phyloP scores from a whole-genome alignment of 108 stramenopile species.

The Stephanodiscus minutulus region DNA sequence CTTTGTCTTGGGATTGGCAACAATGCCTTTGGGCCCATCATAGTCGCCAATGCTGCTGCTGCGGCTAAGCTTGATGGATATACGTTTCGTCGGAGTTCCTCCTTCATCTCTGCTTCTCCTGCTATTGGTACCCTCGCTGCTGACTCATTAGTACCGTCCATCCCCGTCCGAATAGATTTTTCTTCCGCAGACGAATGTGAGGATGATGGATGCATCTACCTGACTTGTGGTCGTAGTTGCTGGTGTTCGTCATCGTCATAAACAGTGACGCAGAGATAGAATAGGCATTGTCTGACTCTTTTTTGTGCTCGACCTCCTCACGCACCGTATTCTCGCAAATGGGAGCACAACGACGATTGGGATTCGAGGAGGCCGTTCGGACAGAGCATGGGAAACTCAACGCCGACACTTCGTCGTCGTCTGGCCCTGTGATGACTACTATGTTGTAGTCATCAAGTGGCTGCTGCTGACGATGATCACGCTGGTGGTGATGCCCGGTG shows the following conservation, averaged over 20 bases:
- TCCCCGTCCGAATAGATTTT: conserved; percentile 40
- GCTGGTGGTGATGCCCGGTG: neutral
- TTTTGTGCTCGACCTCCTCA: neutral
- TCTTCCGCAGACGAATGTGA: conserved; percentile 48
- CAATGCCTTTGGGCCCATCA: too few species aligned
- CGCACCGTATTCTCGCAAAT: neutral
- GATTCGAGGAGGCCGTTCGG: neutral
- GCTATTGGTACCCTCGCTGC: too few species aligned
- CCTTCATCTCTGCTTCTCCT: too few species aligned
- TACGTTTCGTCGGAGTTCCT: neutral
- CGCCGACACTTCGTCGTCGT: conserved; percentile 10
- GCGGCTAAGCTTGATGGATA: neutral
- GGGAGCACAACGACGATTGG: neutral
- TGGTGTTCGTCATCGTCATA: conserved; percentile 15
- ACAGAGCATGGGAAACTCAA: conserved; percentile 7
- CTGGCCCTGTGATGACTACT: neutral
- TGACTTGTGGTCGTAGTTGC: conserved; percentile 31
- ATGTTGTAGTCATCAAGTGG: conserved; percentile 8
- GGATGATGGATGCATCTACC: conserved; percentile 47
- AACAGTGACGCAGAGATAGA: neutral
- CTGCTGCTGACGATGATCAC: neutral
- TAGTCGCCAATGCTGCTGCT: neutral
- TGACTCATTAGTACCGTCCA: conserved; percentile 46
- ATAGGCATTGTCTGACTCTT: neutral
- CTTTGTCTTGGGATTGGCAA: neutral